Evolutionary conservation across 1,139 yeast species (phyloP).

Genomic region (Meyerozyma sp.): DNA sequence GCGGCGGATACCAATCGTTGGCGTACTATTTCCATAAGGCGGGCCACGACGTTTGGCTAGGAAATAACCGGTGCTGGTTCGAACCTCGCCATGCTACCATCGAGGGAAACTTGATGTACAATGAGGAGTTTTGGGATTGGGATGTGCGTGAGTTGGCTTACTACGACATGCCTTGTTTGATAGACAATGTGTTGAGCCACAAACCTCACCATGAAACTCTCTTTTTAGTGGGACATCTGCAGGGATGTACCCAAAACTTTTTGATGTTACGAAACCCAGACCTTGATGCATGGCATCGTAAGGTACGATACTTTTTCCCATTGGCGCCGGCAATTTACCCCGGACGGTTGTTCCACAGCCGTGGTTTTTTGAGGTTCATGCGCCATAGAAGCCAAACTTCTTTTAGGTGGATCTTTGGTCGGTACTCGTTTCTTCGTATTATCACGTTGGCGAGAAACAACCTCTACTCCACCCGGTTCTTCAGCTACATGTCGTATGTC

Average conservation of each 20-base stretch:
- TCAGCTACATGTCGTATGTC: constrained; percentile 60
- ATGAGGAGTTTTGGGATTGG: constrained; percentile 74
- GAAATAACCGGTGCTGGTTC: constrained; percentile 87
- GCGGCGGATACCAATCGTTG: constrained; percentile 70
- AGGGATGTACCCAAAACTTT: constrained; percentile 86
- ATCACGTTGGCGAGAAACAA: constrained; percentile 46
- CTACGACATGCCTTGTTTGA: constrained; percentile 69
- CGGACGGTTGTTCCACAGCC: constrained; percentile 60
- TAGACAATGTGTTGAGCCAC: constrained; percentile 50
- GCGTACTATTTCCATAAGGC: constrained; percentile 55
- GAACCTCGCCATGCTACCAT: constrained; percentile 52
- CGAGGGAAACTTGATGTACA: constrained; percentile 40
- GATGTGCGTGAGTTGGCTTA: constrained; percentile 75
- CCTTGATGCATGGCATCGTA: constrained; percentile 30
- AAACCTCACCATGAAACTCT: constrained; percentile 43
- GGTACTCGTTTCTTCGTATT: constrained; percentile 54
- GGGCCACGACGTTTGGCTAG: constrained; percentile 92
- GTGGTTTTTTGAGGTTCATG: constrained; percentile 54
- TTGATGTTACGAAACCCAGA: constrained; percentile 43
- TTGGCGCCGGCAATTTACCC: constrained; percentile 90
- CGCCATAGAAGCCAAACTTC: constrained; percentile 30
- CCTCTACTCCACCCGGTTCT: constrained; percentile 43
- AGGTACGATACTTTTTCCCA: constrained; percentile 65
- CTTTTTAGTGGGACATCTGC: constrained; percentile 78
- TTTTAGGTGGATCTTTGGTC: constrained; percentile 52